Base-by-base conservation (phyloP, 371 early-diverging fungal species). In the Saksenaea oblongispora region DNA sequence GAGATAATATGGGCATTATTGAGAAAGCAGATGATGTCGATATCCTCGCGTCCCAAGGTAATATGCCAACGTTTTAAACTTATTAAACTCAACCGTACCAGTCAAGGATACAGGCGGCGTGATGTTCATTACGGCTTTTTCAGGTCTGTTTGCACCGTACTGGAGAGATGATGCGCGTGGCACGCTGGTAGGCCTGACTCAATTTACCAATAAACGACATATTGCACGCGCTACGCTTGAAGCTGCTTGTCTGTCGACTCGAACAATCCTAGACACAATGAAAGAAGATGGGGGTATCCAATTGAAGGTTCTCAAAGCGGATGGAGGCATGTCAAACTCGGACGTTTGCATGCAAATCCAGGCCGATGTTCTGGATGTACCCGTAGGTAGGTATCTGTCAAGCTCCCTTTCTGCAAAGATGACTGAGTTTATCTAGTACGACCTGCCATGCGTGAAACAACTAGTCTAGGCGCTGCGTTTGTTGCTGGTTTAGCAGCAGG, bases 141-240 rank as follows among this genome's bases (percentile, higher is more conserved):
- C 92, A 10, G 97, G 97, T 4, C 84, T 97, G 36, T 95, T 94
- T 80, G 95, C 98, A 5, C 98, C 97, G 1, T 92, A 97, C 75
- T 97, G 97, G 98, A 85, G 93, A 35, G 90, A 89, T 62, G 96
- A 96, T 79, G 96, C 95, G 17, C 89, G 95, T 35, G 97, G 96
- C 15, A 81, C 87, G 51, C 85, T 98, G 62, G 86, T 93, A 36
- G 98, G 98, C 4, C 73, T 97, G 61, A 95, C 96, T 0, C 93
- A 92, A 66, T 94, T 88, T 66, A 91, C 95, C 18, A 94, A 86
- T 54, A 90, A 91, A 62, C 80, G 82, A 31, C 97, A 98, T 71
- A 80, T 98, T 56, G 88, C 90, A 24, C 81, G 97, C 34, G 96
- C 97, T 1, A 89, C 92, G 2, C 83, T 97, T 10, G 98, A 97